Percentiles rank a stretch among this genome's conserved stretches.
These are phyloP conservation scores for Microbotryum scabiosae DNA, from an alignment of 1,284 basidiomycete species.

Conservation along the genomic window DNA sequence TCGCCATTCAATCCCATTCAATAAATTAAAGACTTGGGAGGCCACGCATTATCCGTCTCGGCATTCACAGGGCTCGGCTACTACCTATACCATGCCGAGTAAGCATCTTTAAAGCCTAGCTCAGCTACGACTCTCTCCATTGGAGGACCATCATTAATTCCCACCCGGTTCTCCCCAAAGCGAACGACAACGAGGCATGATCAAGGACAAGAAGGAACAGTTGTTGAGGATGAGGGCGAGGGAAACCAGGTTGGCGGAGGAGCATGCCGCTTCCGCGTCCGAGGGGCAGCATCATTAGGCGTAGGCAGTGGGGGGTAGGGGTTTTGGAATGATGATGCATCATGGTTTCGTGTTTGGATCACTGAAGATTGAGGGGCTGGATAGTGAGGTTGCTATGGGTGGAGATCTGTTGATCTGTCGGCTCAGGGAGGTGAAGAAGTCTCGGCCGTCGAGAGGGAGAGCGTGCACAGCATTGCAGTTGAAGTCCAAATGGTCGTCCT, in stretches of 20 bases:
- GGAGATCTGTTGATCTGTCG: no score
- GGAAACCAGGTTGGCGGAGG: background rate
- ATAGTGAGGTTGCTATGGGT: no score
- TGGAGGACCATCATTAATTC: background rate
- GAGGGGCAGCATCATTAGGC: background rate
- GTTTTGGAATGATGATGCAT: no score
- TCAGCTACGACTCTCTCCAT: no score
- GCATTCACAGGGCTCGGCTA: slow-evolving; percentile 32
- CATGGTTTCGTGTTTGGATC: no score
- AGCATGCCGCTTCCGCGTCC: background rate
- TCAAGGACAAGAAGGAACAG: slow-evolving; percentile 31
- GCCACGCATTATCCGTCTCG: slow-evolving; percentile 31
- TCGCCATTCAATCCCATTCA: no score
- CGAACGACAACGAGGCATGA: slow-evolving; percentile 15
- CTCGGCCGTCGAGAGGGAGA: no score
- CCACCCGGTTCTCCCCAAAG: background rate
- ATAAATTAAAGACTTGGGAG: slow-evolving; percentile 31
- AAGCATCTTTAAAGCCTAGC: background rate
- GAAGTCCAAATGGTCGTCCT: no score
- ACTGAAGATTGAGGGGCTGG: no score
- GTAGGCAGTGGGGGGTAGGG: background rate
- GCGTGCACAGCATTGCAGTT: no score
- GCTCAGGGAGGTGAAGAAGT: no score
- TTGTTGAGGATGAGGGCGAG: slow-evolving; percentile 25
- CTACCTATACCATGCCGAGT: slow-evolving; percentile 31